A percentile compares a stretch with the other conserved stretches of the same genome.
Conservation (phyloP, 2,329 filamentous ascomycete genomes). For the Lasiodiplodia sp. region DNA sequence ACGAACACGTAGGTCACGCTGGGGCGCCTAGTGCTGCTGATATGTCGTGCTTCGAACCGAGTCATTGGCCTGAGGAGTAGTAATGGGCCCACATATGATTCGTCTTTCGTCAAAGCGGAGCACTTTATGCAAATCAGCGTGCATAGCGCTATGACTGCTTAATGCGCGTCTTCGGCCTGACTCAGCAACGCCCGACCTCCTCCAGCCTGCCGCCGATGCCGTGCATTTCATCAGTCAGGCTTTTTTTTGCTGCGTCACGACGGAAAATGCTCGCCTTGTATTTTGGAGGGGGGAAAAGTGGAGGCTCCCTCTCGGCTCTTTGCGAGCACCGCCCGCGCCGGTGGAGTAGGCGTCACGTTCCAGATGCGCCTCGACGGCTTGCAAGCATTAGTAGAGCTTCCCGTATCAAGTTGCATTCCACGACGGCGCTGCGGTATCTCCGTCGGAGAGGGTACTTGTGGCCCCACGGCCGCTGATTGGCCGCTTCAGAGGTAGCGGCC, state of each 20-base stretch:
- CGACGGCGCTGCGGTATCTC: slow-evolving; percentile 3
- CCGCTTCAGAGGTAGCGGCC: neutral
- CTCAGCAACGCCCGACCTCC: slow-evolving; percentile 13
- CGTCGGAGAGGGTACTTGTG: neutral
- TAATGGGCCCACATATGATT: slow-evolving; percentile 24
- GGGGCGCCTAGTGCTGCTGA: slow-evolving; percentile 10
- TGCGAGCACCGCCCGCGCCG: neutral
- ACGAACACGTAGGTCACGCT: slow-evolving; percentile 16
- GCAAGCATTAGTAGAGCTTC: neutral
- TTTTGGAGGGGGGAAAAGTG: neutral
- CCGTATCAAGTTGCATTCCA: neutral
- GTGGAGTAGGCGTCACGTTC: slow-evolving; percentile 1
- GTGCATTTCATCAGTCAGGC: neutral
- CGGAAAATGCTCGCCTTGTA: neutral
- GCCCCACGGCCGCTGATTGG: slow-evolving; percentile 4
- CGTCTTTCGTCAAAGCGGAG: slow-evolving; percentile 11
- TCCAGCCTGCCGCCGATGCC: neutral
- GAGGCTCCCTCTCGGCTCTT: neutral
- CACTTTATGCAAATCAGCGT: slow-evolving; percentile 22
- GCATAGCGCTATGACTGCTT: slow-evolving; percentile 25
- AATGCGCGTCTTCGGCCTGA: slow-evolving; percentile 20
- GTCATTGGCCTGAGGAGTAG: neutral
- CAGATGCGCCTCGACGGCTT: neutral
- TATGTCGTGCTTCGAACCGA: slow-evolving; percentile 16
- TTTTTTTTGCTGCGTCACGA: slow-evolving; percentile 1